phyloP scores from a whole-genome alignment of 83 land plant species.

The Larix sibirica region DNA sequence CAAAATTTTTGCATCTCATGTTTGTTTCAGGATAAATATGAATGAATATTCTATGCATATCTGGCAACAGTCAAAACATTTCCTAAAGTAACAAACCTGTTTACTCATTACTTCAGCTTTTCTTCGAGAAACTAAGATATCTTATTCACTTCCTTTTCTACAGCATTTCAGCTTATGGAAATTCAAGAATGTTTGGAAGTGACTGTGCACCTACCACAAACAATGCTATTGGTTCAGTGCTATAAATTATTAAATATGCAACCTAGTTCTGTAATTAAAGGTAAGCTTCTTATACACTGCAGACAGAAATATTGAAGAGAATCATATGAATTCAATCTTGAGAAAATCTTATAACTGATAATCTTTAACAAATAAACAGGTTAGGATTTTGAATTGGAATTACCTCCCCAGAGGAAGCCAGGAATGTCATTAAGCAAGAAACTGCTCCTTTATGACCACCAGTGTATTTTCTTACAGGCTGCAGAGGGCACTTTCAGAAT shows the following conservation, averaged over 20 bases:
- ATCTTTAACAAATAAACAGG: not conserved
- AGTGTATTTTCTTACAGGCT: slow-evolving; percentile 89
- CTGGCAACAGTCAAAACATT: not conserved
- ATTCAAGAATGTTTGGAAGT: too few species aligned
- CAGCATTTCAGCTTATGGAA: not conserved
- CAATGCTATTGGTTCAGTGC: not conserved
- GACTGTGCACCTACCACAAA: not conserved
- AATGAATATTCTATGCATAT: not conserved
- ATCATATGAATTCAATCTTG: not conserved
- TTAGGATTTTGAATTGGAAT: not conserved
- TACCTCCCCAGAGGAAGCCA: slow-evolving; percentile 97
- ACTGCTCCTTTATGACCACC: slow-evolving; percentile 98
- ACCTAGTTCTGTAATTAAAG: not conserved
- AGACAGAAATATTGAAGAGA: not conserved
- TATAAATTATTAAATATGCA: not conserved
- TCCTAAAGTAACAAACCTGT: too few species aligned
- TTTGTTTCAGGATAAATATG: not conserved
- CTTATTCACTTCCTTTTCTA: not conserved
- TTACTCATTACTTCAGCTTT: not conserved
- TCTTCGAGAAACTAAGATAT: not conserved
- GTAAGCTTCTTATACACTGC: not conserved
- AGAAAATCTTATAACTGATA: not conserved
- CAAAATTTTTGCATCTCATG: not conserved
- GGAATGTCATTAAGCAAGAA: slow-evolving; percentile 87
- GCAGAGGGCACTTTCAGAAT: slow-evolving; percentile 16